Evolutionary conservation across 768 basidiomycete species (phyloP), one percentile per base, ranked within the genome.

Genomic region (Russula sp.): DNA sequence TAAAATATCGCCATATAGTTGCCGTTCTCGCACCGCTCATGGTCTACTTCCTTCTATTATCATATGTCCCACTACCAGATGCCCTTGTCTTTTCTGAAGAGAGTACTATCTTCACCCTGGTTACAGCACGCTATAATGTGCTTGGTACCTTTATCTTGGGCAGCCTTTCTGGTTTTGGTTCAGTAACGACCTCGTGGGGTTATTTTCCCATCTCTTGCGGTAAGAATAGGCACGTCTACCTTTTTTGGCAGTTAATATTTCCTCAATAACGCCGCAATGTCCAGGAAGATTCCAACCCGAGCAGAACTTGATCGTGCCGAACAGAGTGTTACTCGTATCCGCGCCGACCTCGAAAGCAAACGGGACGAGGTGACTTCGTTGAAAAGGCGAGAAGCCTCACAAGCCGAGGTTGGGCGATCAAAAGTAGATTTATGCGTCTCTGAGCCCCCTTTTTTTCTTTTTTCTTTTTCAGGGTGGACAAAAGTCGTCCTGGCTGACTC

Each of bases 71-170:
- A 3, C 78, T 91, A 14, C 89, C 89, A 5, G 64, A 73, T 20
- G 79, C 78, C n/a, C 71, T 83, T 5, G 63, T 69, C 67, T 58
- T 69, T 62, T 59, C 70, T 74, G 6, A 70, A 76, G 48, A 78
- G 80, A 57, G 70, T 76, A 2, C 74, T 80, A 31, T 48, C 5
- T 61, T 66, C 16, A 61, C 49, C 7, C 80, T 80, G 9, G 75
- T 83, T 1, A 77, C 80, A 0, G 75, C 87, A 2, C 82, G 90
- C 11, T 78, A 92, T 14, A 82, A 87, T 20, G 87, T 91, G 20
- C 73, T 93, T 22, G 91, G 91, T 2, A 91, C 87, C 0, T 77
- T 86, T 35, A 81, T 91, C 60, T 84, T 94, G n/a, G 91, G 91
- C 6, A 70, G 85, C 3, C 77, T 94, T 6, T 90, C 91, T 0